Base-by-base conservation (phyloP, 1,139 yeast genomes). In the Saccharomyces hybrid region DNA sequence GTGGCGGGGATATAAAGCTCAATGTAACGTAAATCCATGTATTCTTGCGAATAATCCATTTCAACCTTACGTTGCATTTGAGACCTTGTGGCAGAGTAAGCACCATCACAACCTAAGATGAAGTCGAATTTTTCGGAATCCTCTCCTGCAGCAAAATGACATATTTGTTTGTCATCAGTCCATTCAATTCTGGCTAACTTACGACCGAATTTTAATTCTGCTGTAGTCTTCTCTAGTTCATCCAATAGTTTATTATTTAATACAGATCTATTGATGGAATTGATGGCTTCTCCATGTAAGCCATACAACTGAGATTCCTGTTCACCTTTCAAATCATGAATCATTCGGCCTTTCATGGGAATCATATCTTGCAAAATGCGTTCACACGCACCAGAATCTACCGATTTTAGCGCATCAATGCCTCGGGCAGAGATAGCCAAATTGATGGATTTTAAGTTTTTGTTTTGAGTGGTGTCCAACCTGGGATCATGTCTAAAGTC, bases 331-430 rank as follows among this genome's bases (percentile, higher is more conserved):
- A 71, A 54, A 62, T 84, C 85, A 68, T 91, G 97, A 56, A 91
- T 83, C 97, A 90, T 90, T 49, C 97, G 75, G 1, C 96, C 97
- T 50, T 79, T 73, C 91, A 91, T 87, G 3, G 97, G 97, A 38
- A 88, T 85, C 20, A 87, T 79, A 50, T 81, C 80, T 46, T 75
- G 73, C 61, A 87, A 67, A 1, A 88, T 78, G 14, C 83, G 69
- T 0, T 73, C 71, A 7, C 86, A 81, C 76, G 89, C 75, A 9
- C 71, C 78, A 1, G 73, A 69, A 64, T 86, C 90, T 4, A 90
- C 83, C 53, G 76, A 76, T 52, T 77, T 73, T 65, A 91, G 70
- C 0, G 96, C 88, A 32, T 78, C 71, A 54, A 90, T 83, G 0
- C 97, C 97, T 54, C 97, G 77, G 54, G 83, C 84, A 53, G 95